Base-by-base conservation (phyloP, 2,329 filamentous ascomycete species). In the Colletotrichum sp. region DNA sequence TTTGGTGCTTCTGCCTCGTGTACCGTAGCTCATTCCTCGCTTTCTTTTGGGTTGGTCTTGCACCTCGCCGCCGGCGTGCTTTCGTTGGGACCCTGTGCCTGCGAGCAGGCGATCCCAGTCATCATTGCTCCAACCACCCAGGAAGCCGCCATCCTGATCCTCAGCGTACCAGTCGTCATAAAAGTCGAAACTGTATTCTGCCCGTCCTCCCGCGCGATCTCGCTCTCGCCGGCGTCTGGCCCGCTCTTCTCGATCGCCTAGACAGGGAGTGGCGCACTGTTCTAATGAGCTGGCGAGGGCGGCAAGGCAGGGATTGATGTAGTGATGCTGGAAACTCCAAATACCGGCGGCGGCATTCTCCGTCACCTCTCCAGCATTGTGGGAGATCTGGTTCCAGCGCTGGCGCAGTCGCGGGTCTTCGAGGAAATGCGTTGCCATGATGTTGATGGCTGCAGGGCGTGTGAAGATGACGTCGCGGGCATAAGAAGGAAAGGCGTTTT, bases 91-190 rank as follows among this genome's bases (percentile, higher is more conserved):
- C 12, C 91, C 92, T 18, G 92, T 93, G 7, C 94, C 93, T 13
- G 93, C 95, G 67, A 98, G 86, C 78, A 98, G 86, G 68, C 95
- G 90, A 83, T 98, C 96, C 87, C 98, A 92, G 82, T 98, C 96
- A 81, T 98, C 96, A 79, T 87, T 93, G 52, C 93, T 93, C 95
- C 95, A 98, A 62, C 92, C 86, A 69, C 96, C 86, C 64, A 96
- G 84, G 13, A 77, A 73, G 1, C 93, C 90, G 67, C 91, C 90
- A 34, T 82, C 81, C 68, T 86, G 85, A 70, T 89, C 87, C 65
- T 91, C 90, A 71, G 90, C 89, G 77, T 98, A 95, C 96, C 96
- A 99, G 85, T 98, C 96, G 85, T 98, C 96, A 87, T 99, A 99
- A 84, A 99, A 99, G 84, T 98, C 96, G 83, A 99, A 99, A 81